These are phyloP conservation scores for Neurospora sp. DNA, from an alignment of 495 filamentous ascomycete species.

Conservation along the genomic window DNA sequence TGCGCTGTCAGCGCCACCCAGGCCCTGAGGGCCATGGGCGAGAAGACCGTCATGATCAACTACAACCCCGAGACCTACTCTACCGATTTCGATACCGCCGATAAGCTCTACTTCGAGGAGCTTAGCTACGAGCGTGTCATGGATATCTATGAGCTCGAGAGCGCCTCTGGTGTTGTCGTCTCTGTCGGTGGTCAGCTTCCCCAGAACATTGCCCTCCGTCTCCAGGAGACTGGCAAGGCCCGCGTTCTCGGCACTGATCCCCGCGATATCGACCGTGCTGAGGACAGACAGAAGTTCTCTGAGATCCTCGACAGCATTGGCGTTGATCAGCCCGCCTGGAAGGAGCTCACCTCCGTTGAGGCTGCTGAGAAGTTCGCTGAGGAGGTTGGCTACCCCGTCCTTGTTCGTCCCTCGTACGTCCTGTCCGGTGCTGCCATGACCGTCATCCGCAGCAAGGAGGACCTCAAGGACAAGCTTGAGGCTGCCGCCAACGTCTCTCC, in stretches of 20 bases:
- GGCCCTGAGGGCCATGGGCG: slow-evolving; percentile 76
- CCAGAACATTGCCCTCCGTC: slow-evolving; percentile 89
- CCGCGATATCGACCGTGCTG: slow-evolving; percentile 89
- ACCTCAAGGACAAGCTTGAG: slow-evolving; percentile 82
- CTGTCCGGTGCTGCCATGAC: slow-evolving; percentile 98
- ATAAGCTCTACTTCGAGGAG: slow-evolving; percentile 95
- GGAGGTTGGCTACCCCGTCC: slow-evolving; percentile 83
- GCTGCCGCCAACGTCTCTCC: slow-evolving; percentile 88
- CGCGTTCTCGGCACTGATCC: slow-evolving; percentile 88
- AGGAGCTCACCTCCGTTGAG: slow-evolving; percentile 85
- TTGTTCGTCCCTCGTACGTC: slow-evolving; percentile 94
- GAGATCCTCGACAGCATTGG: slow-evolving; percentile 91
- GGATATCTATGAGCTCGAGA: slow-evolving; percentile 96
- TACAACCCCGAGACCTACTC: slow-evolving; percentile 83
- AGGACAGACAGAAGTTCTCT: slow-evolving; percentile 97
- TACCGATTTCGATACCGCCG: slow-evolving; percentile 91
- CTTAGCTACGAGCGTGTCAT: slow-evolving; percentile 94
- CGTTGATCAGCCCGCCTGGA: slow-evolving; percentile 95
- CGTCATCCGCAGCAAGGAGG: slow-evolving; percentile 87
- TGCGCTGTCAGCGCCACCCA: slow-evolving; percentile 91
- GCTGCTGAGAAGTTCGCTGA: slow-evolving; percentile 81
- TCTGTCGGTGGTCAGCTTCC: slow-evolving; percentile 93
- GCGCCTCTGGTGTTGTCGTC: slow-evolving; percentile 79
- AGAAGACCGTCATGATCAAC: slow-evolving; percentile 99
- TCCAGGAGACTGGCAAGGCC: slow-evolving; percentile 85